Percentiles rank a stretch among this genome's conserved stretches.
Evolutionary conservation across 306 rosid species (phyloP).

Genomic region (Astragalus membranaceus): DNA sequence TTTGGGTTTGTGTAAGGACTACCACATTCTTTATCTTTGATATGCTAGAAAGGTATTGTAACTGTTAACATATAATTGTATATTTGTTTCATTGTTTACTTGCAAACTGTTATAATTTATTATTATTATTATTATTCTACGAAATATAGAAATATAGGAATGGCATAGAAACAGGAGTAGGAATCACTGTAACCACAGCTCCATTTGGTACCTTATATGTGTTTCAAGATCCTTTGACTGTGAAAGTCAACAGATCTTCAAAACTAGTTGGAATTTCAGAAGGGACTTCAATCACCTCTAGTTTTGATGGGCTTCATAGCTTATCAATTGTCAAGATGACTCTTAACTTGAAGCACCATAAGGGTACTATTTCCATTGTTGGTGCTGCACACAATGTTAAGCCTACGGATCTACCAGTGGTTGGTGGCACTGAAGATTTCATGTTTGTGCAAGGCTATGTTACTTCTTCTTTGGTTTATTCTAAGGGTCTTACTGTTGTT

Average conservation of each 20-base stretch:
- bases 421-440: conserved; percentile 78
- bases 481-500: conserved; percentile 36
- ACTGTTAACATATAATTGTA: too few species aligned
- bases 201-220: conserved; percentile 66
- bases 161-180: conserved; percentile 41
- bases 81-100: too few species aligned
- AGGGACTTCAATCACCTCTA: conserved; percentile 60
- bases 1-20: too few species aligned
- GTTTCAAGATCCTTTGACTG: conserved; percentile 59
- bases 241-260: conserved; percentile 34
- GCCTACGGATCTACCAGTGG: conserved; percentile 51
- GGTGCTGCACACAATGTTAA: conserved; percentile 51
- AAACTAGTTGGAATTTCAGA: conserved; percentile 48
- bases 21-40: too few species aligned
- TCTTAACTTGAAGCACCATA: conserved; percentile 35
- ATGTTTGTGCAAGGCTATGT: conserved; percentile 65
- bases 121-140: too few species aligned
- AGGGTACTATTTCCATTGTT: conserved; percentile 56
- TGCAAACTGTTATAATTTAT: too few species aligned
- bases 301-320: conserved; percentile 61
- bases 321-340: conserved; percentile 57
- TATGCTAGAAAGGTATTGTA: too few species aligned
- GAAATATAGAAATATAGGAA: too few species aligned
- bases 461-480: conserved; percentile 53
- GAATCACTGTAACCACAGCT: conserved; percentile 37